phyloP scores from a whole-genome alignment of 108 stramenopile genomes.

The Aurantiochytrium sp. region DNA sequence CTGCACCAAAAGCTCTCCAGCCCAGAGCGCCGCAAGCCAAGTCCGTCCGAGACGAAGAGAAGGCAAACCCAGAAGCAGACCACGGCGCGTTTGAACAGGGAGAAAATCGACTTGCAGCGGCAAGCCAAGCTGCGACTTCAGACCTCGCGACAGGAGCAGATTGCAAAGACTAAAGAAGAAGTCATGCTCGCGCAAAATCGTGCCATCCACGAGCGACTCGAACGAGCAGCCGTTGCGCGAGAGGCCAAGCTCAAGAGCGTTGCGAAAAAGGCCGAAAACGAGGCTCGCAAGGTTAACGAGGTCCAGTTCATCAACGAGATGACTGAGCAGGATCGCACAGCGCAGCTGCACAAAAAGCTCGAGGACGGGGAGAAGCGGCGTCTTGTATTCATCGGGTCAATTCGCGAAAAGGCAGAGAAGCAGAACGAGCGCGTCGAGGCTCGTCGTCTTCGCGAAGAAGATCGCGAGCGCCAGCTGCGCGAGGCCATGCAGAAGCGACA shows the following conservation, averaged over 20 bases:
- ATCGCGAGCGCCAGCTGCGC: neutral
- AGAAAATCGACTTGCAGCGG: neutral
- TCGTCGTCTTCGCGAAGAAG: neutral
- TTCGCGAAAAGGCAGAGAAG: slow-evolving; percentile 7
- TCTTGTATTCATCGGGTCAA: neutral
- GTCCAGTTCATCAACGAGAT: slow-evolving; percentile 6
- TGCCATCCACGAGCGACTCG: neutral
- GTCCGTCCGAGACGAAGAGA: neutral
- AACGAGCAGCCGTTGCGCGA: neutral
- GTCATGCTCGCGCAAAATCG: neutral
- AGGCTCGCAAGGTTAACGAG: neutral
- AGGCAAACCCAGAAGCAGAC: neutral
- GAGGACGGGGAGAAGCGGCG: slow-evolving; percentile 2
- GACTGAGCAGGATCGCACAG: slow-evolving; percentile 9
- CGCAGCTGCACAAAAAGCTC: neutral
- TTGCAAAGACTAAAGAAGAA: neutral
- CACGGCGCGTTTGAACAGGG: neutral
- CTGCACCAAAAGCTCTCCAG: neutral
- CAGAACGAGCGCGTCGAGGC: neutral
- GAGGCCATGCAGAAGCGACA: neutral
- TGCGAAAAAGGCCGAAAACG: slow-evolving; percentile 8
- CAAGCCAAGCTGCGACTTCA: slow-evolving; percentile 4
- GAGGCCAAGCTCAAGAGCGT: slow-evolving; percentile 16
- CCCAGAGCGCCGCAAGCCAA: neutral
- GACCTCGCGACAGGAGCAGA: neutral